Percentiles rank a stretch among this genome's conserved stretches.
Evolutionary conservation across 2,329 filamentous ascomycete species (phyloP).

Genomic region (Sporothrix mexicana): DNA sequence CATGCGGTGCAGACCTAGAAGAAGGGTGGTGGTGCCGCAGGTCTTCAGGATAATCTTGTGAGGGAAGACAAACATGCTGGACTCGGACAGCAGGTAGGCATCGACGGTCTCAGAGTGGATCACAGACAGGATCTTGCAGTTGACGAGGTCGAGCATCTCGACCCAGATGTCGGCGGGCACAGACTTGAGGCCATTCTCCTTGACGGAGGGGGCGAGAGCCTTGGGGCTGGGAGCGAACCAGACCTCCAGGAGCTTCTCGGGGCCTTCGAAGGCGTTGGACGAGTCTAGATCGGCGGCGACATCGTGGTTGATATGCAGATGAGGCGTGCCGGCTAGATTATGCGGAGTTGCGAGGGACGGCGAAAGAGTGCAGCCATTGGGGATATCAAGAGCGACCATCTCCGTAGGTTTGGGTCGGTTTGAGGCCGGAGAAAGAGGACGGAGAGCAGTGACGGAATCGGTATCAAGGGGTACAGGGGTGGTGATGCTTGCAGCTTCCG

Average conservation of each 20-base stretch:
- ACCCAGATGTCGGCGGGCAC: conserved; percentile 88
- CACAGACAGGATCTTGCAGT: conserved; percentile 96
- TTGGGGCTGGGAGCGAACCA: conserved; percentile 89
- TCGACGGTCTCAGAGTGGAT: conserved; percentile 93
- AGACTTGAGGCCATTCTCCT: conserved; percentile 80
- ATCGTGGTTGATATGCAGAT: conserved; percentile 96
- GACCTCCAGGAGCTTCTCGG: conserved; percentile 97
- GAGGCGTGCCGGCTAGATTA: conserved; percentile 64
- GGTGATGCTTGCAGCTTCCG: conserved; percentile 54
- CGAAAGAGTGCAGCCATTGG: conserved; percentile 81
- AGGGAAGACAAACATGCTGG: conserved; percentile 99
- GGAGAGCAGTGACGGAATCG: not conserved
- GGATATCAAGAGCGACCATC: conserved; percentile 85
- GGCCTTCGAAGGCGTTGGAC: conserved; percentile 94
- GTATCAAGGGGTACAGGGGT: not conserved
- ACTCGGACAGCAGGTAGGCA: conserved; percentile 95
- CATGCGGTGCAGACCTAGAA: conserved; percentile 87
- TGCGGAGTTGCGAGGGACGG: conserved; percentile 83
- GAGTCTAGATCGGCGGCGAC: conserved; percentile 92
- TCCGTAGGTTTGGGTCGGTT: conserved; percentile 49
- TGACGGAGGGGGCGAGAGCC: conserved; percentile 71
- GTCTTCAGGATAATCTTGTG: conserved; percentile 99
- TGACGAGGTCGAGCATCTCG: conserved; percentile 95
- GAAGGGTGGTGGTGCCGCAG: conserved; percentile 92
- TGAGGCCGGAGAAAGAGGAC: not conserved